Evolutionary conservation across 2,329 filamentous ascomycete species (phyloP).

Genomic region (Cordyceps javanica): DNA sequence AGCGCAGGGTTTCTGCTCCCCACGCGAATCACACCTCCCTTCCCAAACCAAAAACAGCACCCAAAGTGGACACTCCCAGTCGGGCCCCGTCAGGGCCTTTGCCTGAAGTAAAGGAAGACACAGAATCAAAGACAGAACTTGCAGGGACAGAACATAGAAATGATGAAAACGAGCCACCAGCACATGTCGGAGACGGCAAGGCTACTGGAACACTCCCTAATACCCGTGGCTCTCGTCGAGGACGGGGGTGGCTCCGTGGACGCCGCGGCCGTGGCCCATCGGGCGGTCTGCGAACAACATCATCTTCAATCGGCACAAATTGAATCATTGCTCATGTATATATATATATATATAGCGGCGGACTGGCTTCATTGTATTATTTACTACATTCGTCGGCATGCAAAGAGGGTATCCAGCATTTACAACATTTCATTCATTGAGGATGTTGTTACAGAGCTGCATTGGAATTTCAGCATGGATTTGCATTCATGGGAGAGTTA

Average conservation of each 20-base stretch:
- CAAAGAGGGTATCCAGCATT: not conserved
- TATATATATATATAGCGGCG: not conserved
- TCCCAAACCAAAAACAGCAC: not conserved
- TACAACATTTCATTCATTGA: not conserved
- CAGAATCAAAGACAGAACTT: not conserved
- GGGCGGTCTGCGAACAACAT: not conserved
- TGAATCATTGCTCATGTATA: not conserved
- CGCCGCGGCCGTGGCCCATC: slow-evolving; percentile 7
- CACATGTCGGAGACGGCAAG: not conserved
- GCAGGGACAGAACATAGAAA: not conserved
- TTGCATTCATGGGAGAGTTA: not conserved
- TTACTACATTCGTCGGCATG: not conserved
- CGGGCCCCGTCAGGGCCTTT: not conserved
- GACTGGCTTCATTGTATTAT: not conserved
- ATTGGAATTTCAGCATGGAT: not conserved
- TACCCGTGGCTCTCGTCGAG: slow-evolving; percentile 3
- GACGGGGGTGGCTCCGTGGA: slow-evolving; percentile 11
- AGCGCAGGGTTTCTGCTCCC: slow-evolving; percentile 10
- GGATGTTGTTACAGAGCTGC: not conserved
- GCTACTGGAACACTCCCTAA: not conserved
- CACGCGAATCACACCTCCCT: not conserved
- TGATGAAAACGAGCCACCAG: slow-evolving; percentile 10
- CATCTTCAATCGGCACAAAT: not conserved
- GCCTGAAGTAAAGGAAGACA: not conserved
- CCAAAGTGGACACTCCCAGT: not conserved